Evolutionary conservation across 176 grass and related monocot genomes (phyloP), one percentile per base, ranked within the genome.

Genomic region (Oryza longistaminata): DNA sequence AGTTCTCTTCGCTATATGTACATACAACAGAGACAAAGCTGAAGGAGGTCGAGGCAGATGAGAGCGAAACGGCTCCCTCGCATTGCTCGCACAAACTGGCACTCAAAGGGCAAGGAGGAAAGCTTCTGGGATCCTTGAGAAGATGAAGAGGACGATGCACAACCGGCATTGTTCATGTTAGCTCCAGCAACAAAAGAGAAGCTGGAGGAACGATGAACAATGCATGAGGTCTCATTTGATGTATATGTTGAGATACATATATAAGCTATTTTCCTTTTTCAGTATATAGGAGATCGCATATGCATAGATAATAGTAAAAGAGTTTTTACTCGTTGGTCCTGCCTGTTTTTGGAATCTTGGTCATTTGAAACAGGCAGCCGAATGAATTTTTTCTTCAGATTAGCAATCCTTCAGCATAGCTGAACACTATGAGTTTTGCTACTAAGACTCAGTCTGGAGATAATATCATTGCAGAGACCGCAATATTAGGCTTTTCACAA

Each of bases 161-260:
- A 90, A 79, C 55, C 85, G 87, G 53, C 90, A 91, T 80, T 70
- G 83, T 85, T 94, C 94, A 25, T 94, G 92, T 88, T 97, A 91
- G 82, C 24, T 42, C 42, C 35, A 3, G 70, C 75, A 73, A 55
- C 58, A 73, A 22, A 22, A 35, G 77, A 78, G 53, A 21, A 44
- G 65, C n/a, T 70, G 64, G 26, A 65, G 21, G 61, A 75, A 85
- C 39, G 76, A 79, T 50, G 78, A 43, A 85, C 46, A 80, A 79
- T 50, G 39, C 39, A 40, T 40, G 78, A 50, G 64, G 73, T 74
- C 75, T 73, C 45, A 21, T 22, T 85, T 72, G 75, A 42, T 90
- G 80, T 88, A 93, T 78, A 90, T 88, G 88, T 82, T 29, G 24
- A 25, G 74, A 71, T 80, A 61, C 87, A 80, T 46, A 79, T 66